Base-by-base conservation (phyloP, 164 flowering plant species). In the Annona squamosa region DNA sequence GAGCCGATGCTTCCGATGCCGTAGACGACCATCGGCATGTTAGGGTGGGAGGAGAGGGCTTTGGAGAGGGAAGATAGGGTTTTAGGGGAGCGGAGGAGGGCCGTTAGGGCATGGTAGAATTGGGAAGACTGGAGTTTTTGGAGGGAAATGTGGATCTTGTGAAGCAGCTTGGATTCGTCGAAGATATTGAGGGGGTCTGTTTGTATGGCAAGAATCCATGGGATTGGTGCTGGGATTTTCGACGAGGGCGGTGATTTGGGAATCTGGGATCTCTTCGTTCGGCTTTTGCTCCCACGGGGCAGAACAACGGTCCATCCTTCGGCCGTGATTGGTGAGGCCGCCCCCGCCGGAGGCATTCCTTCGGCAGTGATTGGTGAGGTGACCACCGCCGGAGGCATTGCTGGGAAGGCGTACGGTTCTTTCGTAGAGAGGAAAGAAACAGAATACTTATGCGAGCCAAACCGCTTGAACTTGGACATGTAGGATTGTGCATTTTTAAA, bases 1-100 rank as follows among this genome's bases (percentile, higher is more conserved):
- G 88, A 86, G 65, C 91, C 94, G 46, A 94, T 89, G 86, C 93
- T 94, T 26, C 99, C 97, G 65, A 94, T 92, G 17, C 98, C 98
- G 78, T 92, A 94, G 12, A 94, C 79, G 46, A 94, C 94, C 99
- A 92, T 88, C 75, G 79, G 79, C 86, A 94, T 82, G 56, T 80
- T 81, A 2, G 62, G 17, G 65, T 85, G 88, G 3, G 90, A 79
- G 5, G 86, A 90, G 77, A 88, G 72, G 52, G 83, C 86, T 73
- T 76, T 81, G 4, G 42, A 43, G 64, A 92, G 78, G 46, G 63
- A 63, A 64, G 72, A 71, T 5, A 47, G 65, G 1, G 86, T 56
- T 46, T 75, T 73, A 5, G 86, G 81, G 16, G 77, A 77, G 68
- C 84, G 81, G 17, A 92, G 78, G 73, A 92, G 91, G 56, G 78